Evolutionary conservation across 495 filamentous ascomycete genomes (phyloP).

Genomic region (Cenococcum geophilum): DNA sequence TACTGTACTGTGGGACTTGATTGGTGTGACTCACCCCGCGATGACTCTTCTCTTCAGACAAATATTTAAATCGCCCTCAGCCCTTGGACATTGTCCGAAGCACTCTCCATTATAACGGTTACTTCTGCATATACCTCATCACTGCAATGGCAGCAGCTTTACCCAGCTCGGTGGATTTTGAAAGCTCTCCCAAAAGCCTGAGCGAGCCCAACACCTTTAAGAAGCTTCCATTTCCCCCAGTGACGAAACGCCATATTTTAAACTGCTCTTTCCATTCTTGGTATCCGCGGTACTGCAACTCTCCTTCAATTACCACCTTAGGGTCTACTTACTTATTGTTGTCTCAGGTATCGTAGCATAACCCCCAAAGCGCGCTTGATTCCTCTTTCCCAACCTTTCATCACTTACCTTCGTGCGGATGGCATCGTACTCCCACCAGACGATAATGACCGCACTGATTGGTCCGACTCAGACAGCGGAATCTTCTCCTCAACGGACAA

Average conservation of each 20-base stretch:
- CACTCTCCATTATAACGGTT: too few relatives aligned
- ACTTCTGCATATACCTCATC: neutral
- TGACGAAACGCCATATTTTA: conserved; percentile 78
- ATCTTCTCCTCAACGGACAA: conserved; percentile 44
- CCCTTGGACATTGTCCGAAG: too few relatives aligned
- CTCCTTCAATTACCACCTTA: neutral
- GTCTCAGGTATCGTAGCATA: conserved; percentile 61
- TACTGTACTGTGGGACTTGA: too few relatives aligned
- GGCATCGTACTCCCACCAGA: conserved; percentile 74
- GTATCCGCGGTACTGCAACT: conserved; percentile 61
- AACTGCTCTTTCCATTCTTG: conserved; percentile 92
- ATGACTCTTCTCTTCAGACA: too few relatives aligned
- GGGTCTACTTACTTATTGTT: conserved; percentile 14
- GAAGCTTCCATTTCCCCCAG: conserved; percentile 68
- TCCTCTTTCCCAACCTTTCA: conserved; percentile 64
- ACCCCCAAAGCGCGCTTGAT: conserved; percentile 82
- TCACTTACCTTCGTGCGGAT: conserved; percentile 84
- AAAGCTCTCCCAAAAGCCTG: neutral
- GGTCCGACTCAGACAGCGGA: conserved; percentile 41
- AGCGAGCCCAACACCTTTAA: conserved; percentile 4
- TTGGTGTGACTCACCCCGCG: neutral
- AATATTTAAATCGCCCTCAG: too few relatives aligned
- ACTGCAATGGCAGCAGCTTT: conserved; percentile 1
- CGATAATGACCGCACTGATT: conserved; percentile 44
- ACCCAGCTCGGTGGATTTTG: neutral